Evolutionary conservation across 1,284 basidiomycete species (phyloP).

Genomic region (Retiboletus fuscus): DNA sequence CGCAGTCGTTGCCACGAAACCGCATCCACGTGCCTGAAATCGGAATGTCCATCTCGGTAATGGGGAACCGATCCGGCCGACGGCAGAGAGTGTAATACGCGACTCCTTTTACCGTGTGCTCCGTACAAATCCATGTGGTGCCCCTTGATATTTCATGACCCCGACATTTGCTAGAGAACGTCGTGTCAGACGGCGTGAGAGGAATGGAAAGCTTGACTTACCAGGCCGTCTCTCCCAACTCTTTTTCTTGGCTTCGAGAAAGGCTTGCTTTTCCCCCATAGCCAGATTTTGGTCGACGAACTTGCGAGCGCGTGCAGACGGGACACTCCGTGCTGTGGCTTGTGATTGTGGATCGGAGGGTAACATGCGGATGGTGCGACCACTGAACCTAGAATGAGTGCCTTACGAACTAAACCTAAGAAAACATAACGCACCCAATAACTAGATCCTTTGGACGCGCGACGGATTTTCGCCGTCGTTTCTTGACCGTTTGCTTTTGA

Average conservation of each 20-base stretch:
- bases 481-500: conserved; percentile 39
- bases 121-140: conserved; percentile 45
- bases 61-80: background rate
- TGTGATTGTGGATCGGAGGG: conserved; percentile 35
- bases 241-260: conserved; percentile 46
- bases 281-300: conserved; percentile 48
- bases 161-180: conserved; percentile 44
- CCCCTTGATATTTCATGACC: conserved; percentile 46
- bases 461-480: conserved; percentile 35
- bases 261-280: conserved; percentile 47
- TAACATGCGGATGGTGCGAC: conserved; percentile 50
- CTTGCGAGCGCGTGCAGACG: conserved; percentile 44
- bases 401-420: background rate
- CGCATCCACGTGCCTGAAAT: background rate
- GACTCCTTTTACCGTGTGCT: conserved; percentile 24
- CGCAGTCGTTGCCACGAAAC: background rate
- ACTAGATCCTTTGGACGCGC: conserved; percentile 43
- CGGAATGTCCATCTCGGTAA: background rate
- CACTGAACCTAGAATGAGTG: conserved; percentile 29
- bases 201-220: conserved; percentile 32
- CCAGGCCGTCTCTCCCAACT: conserved; percentile 61
- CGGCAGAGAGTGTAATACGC: background rate
- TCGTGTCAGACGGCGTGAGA: conserved; percentile 8
- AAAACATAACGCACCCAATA: conserved; percentile 41
- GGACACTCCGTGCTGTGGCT: conserved; percentile 44